Base-by-base conservation (phyloP, 768 basidiomycete genomes). In the Rickenella mellea region DNA sequence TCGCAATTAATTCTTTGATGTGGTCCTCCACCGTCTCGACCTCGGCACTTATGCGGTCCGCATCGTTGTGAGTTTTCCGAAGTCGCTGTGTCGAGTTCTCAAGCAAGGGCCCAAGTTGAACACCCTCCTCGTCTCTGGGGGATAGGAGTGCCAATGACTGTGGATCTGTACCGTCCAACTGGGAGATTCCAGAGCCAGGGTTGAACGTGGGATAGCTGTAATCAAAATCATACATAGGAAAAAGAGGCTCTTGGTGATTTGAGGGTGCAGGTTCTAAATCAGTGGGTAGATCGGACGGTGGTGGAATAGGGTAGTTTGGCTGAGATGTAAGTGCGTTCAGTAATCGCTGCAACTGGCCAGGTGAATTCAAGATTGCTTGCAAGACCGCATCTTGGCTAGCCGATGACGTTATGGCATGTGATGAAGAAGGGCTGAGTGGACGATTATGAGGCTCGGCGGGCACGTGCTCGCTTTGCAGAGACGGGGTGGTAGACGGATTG, bases 1-100 rank as follows among this genome's bases (percentile, higher is more conserved):
- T 72, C 48, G 82, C 69, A 24, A 90, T 83, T 46, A 92, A 66
- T 5, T 74, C 73, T 45, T 85, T 73, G 31, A 93, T 78, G 45
- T 74, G 78, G 10, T 62, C 65, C 47, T 83, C 76, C 41, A 90
- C 60, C 27, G 75, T 73, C 48, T 80, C 78, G 21, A 91, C 83
- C 43, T 86, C 83, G 35, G 71, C 69, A 45, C 80, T 77, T 33
- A 91, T 79, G 47, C 82, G 81, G 21, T 68, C 55, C 0, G 84
- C 67, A 26, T 66, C 69, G 36, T 67, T 71, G 67, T 83, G 87
- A 1, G 71, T 62, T 49, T 70, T 68, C 38, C 78, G 68, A 39
- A 82, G 56, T 25, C 66, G 59, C 2, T 68, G 64, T 0, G 62
- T 59, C 9, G 19, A 17, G 45, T 65, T 60, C 6, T 70, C 55